Evolutionary conservation across 83 land plant species (phyloP).

Genomic region (Picea mariana): DNA sequence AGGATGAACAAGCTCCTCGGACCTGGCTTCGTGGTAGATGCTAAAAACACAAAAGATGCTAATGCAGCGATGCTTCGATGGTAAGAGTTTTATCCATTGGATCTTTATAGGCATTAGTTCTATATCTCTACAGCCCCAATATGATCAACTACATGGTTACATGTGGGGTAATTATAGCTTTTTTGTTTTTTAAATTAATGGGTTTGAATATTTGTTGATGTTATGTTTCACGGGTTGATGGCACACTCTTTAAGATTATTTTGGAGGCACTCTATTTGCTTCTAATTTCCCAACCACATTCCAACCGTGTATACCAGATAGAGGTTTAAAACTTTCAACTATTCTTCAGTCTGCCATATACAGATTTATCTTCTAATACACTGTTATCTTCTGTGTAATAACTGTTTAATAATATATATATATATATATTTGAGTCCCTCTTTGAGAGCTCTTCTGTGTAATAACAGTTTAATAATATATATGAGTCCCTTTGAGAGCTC

Average conservation of each 20-base stretch:
- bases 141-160: background rate
- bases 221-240: too few species aligned
- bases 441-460: background rate
- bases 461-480: background rate
- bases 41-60: constrained; percentile 88
- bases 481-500: background rate
- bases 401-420: background rate
- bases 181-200: background rate
- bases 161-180: background rate
- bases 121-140: background rate
- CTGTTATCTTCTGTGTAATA: background rate
- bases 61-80: constrained; percentile 93
- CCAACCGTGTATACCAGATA: background rate
- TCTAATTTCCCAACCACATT: background rate
- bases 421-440: too few species aligned
- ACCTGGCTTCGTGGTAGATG: constrained; percentile 73
- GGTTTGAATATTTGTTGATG: too few species aligned
- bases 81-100: constrained; percentile 33
- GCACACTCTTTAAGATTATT: background rate
- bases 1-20: constrained; percentile 88
- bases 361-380: background rate
- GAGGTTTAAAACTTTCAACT: too few species aligned
- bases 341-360: too few species aligned
- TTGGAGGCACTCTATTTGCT: background rate
- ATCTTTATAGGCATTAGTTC: background rate